Percentiles rank a stretch among this genome's conserved stretches.
phyloP scores from a whole-genome alignment of 78 protist species.

The Polysphondylium violaceum region DNA sequence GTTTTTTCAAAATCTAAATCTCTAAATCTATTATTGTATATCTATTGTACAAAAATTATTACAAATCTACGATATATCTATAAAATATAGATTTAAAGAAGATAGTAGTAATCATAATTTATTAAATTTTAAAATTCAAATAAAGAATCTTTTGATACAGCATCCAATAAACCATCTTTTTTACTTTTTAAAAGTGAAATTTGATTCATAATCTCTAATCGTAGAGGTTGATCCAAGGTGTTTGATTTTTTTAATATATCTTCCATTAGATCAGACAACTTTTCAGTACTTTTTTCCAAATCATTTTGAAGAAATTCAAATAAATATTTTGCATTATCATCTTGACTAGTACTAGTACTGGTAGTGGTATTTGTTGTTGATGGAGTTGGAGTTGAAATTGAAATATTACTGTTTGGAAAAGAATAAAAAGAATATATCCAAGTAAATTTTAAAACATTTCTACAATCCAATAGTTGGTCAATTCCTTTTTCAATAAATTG shows the following conservation, averaged over 20 bases:
- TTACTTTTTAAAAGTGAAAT: conserved; percentile 46
- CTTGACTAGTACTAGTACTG: too few species aligned
- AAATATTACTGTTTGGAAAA: conserved; percentile 6
- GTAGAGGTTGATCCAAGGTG: conserved; percentile 5
- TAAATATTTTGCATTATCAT: conserved; percentile 62
- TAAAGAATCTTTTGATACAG: conserved; percentile 69
- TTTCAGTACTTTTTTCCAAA: conserved; percentile 64
- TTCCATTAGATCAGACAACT: conserved; percentile 66
- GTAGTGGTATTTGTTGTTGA: conserved; percentile 11
- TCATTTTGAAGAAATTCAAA: too few species aligned
- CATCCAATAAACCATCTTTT: conserved; percentile 49
- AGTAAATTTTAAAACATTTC: conserved; percentile 56
- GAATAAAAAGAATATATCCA: conserved; percentile 73
- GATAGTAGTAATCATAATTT: too few species aligned
- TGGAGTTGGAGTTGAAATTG: too few species aligned
- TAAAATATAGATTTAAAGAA: too few species aligned
- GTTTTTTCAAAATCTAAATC: too few species aligned
- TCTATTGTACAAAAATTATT: too few species aligned
- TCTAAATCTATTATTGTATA: too few species aligned
- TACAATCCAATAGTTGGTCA: conserved; percentile 70
- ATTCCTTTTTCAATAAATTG: conserved; percentile 61
- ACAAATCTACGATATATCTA: too few species aligned
- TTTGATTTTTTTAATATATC: conserved; percentile 27
- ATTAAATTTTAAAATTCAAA: conserved; percentile 35
- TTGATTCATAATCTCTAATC: conserved; percentile 64